Evolutionary conservation across 495 filamentous ascomycete genomes (phyloP), one percentile per base, ranked within the genome.

Genomic region (Chaetomium cochliodes): DNA sequence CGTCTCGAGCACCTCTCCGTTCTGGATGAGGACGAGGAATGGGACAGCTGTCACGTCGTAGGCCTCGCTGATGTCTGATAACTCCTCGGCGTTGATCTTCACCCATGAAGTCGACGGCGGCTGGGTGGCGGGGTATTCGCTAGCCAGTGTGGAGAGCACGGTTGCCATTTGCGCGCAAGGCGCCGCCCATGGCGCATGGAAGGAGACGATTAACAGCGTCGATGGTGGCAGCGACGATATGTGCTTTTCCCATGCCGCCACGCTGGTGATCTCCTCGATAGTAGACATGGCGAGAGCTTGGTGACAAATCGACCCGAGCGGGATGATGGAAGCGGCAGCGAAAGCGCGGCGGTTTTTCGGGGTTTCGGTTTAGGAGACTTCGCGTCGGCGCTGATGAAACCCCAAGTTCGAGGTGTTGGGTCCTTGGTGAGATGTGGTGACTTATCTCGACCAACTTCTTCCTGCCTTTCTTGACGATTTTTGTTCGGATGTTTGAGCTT

Each of bases 141-240:
- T 84, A 60, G 93, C 92, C 63, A 99, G 88, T 37, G 91, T 88
- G 70, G 83, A 79, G 63, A 99, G 87, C 61, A 97, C 88, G n/a
- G 85, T 87, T 67, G 85, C 84, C 92, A 97, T 97, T 77, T 96
- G 92, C 60, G 89, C 84, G 81, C 94, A 98, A 15, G 92, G 94
- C 33, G 90, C 91, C n/a, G 96, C 94, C 94, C 96, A 98, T 70
- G 92, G 89, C 0, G 96, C 90, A 77, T 97, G 88, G 80, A 98
- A 98, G 74, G 92, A 96, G 69, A 97, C 84, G 69, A 96, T 85
- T 55, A 90, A 78, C 42, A 96, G 84, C 13, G 89, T 82, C 7
- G 86, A 81, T 5, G 87, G 69, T 0, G 90, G 85, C 18, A 93
- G 82, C 22, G 86, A 80, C 55, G 81, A 75, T 61, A 90, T 73